These are phyloP conservation scores for Rhododendron mucronatum DNA, from an alignment of 148 eudicot species.

Conservation along the genomic window DNA sequence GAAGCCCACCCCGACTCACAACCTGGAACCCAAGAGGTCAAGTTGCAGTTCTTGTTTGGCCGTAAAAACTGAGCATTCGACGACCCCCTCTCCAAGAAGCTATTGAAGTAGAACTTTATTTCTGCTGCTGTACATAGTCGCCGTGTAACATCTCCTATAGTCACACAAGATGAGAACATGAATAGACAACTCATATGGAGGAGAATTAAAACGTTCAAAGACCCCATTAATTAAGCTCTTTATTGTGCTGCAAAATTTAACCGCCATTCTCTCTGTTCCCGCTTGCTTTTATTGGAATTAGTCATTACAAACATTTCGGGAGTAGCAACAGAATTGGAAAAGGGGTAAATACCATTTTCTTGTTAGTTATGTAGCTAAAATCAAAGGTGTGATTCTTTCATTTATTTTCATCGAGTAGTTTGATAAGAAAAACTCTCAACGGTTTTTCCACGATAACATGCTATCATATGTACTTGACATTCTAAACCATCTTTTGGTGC, in stretches of 20 bases:
- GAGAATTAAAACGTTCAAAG: not conserved
- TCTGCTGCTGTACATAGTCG: conserved; percentile 84
- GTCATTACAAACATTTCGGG: not conserved
- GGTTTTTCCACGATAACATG: not conserved
- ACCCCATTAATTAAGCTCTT: not conserved
- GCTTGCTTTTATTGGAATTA: not conserved
- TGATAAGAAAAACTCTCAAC: not conserved
- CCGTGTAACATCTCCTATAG: conserved; percentile 56
- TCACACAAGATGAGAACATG: not conserved
- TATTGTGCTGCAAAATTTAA: not conserved
- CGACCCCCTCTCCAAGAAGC: conserved; percentile 41
- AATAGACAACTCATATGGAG: not conserved
- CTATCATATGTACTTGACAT: not conserved
- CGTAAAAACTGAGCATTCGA: conserved; percentile 46
- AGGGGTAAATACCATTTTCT: not conserved
- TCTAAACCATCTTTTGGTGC: not conserved
- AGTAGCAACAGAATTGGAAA: not conserved
- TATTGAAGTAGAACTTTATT: conserved; percentile 66
- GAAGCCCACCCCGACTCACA: conserved; percentile 97
- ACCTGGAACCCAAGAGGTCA: conserved; percentile 68
- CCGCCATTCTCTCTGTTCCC: not conserved
- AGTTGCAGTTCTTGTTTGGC: conserved; percentile 82
- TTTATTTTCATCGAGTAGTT: not conserved
- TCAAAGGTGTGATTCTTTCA: not conserved
- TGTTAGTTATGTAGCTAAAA: not conserved